Evolutionary conservation across 2,329 filamentous ascomycete species (phyloP).

Genomic region (Fusarium multiceps): DNA sequence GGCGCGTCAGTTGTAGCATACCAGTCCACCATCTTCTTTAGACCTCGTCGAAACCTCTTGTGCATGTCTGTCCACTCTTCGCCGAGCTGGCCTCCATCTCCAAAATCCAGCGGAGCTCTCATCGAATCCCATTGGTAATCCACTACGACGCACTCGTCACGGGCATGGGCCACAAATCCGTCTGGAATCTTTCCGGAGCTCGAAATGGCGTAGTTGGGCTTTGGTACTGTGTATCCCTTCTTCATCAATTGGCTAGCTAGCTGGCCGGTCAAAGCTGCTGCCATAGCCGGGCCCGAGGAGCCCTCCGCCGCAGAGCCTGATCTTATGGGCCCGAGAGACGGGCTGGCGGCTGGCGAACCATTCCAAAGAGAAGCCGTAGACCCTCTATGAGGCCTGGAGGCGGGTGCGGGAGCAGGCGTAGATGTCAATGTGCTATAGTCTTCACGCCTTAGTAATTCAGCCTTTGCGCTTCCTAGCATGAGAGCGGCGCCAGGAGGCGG

Average conservation of each 20-base stretch:
- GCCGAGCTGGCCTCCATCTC: conserved; percentile 85
- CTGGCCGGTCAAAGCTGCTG: conserved; percentile 51
- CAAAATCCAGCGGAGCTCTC: conserved; percentile 81
- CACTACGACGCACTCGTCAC: conserved; percentile 85
- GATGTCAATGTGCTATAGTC: conserved; percentile 67
- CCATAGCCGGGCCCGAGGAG: conserved; percentile 48
- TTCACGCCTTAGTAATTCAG: conserved; percentile 81
- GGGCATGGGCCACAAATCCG: conserved; percentile 90
- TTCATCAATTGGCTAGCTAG: conserved; percentile 42
- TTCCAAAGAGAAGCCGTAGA: conserved; percentile 50
- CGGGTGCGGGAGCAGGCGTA: conserved; percentile 28
- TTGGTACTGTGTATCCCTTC: conserved; percentile 76
- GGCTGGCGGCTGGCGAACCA: conserved; percentile 46
- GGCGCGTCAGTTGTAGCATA: conserved; percentile 71
- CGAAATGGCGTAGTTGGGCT: conserved; percentile 85
- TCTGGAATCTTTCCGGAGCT: conserved; percentile 82
- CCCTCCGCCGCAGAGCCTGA: conserved; percentile 42
- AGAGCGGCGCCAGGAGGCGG: conserved; percentile 86
- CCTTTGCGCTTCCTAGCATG: conserved; percentile 91
- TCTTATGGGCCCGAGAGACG: conserved; percentile 34
- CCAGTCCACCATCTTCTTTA: conserved; percentile 85
- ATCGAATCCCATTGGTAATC: conserved; percentile 98
- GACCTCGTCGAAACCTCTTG: conserved; percentile 82
- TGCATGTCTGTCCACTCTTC: conserved; percentile 99
- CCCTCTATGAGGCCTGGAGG: conserved; percentile 35